phyloP scores from a whole-genome alignment of 129 eudicot genomes.

The Helianthus tuberosus region DNA sequence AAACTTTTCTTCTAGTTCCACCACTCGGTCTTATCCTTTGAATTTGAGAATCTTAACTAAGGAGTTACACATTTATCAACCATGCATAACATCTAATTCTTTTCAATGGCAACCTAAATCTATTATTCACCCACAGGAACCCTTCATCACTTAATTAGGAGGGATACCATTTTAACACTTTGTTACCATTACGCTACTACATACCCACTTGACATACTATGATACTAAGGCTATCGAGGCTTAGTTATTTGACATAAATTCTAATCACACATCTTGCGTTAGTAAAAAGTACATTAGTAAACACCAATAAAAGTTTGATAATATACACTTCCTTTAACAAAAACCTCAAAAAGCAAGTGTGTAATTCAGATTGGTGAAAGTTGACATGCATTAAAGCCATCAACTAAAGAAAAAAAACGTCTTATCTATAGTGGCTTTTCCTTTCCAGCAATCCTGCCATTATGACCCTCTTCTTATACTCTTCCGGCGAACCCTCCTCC shows the following conservation, averaged over 20 bases:
- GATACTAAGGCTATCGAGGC: too few species aligned
- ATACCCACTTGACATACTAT: too few species aligned
- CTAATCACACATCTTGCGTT: slow-evolving; percentile 1
- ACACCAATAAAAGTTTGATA: neutral
- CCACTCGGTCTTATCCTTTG: too few species aligned
- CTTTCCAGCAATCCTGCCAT: slow-evolving; percentile 50
- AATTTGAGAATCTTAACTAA: too few species aligned
- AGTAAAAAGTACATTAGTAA: neutral
- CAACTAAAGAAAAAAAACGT: slow-evolving; percentile 17
- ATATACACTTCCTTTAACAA: slow-evolving; percentile 3
- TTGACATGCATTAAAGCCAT: slow-evolving; percentile 20
- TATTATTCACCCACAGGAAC: too few species aligned
- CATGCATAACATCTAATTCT: neutral
- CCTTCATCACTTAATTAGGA: too few species aligned
- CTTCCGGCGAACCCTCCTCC: slow-evolving; percentile 38
- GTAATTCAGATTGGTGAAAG: slow-evolving; percentile 1
- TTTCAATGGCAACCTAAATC: too few species aligned
- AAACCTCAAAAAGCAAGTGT: slow-evolving; percentile 7
- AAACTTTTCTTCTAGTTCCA: too few species aligned
- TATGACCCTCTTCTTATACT: slow-evolving; percentile 42
- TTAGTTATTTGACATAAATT: neutral
- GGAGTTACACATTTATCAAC: too few species aligned
- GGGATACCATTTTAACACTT: too few species aligned
- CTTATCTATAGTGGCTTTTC: slow-evolving; percentile 36
- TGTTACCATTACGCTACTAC: too few species aligned